A percentile compares a stretch with the other conserved stretches of the same genome.
These are phyloP conservation scores for Metschnikowia cerradonensis DNA, from an alignment of 805 yeast species.

Conservation along the genomic window DNA sequence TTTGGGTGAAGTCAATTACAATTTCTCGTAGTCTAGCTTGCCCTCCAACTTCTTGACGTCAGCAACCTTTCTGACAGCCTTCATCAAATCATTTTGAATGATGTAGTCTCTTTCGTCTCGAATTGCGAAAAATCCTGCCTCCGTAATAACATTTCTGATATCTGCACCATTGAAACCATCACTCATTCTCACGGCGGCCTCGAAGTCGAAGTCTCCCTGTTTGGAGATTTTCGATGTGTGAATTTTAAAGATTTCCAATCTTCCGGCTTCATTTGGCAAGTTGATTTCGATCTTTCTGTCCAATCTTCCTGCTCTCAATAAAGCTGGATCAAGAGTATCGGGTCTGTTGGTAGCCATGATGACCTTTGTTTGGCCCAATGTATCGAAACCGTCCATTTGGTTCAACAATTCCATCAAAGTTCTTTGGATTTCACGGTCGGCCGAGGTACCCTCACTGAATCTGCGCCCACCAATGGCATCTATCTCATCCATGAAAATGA, in stretches of 20 bases:
- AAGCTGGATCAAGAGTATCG: slow-evolving; percentile 95
- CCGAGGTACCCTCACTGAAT: slow-evolving; percentile 96
- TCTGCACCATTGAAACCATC: slow-evolving; percentile 99
- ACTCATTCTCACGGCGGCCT: slow-evolving; percentile 96
- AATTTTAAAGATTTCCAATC: slow-evolving; percentile 90
- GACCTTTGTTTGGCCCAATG: slow-evolving; percentile 92
- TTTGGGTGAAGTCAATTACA: slow-evolving; percentile 35
- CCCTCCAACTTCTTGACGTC: slow-evolving; percentile 98
- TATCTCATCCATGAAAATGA: slow-evolving; percentile 96
- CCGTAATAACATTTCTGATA: slow-evolving; percentile 94
- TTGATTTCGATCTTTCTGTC: slow-evolving; percentile 96
- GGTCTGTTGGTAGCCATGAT: slow-evolving; percentile 99
- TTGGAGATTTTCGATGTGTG: slow-evolving; percentile 82
- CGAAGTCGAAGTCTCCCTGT: slow-evolving; percentile 94
- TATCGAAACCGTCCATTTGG: slow-evolving; percentile 98
- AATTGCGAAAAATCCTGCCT: slow-evolving; percentile 97
- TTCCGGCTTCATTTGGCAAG: slow-evolving; percentile 92
- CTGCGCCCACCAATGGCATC: slow-evolving; percentile 99
- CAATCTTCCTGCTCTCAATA: slow-evolving; percentile 94
- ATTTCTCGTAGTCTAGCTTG: slow-evolving; percentile 88
- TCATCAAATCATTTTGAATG: slow-evolving; percentile 89
- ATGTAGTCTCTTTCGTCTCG: slow-evolving; percentile 96
- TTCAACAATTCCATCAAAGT: slow-evolving; percentile 94
- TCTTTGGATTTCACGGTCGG: slow-evolving; percentile 97
- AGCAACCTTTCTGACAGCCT: slow-evolving; percentile 96